Evolutionary conservation across 305 asterid species (phyloP), one percentile per base, ranked within the genome.

Genomic region (Rubia peregrina): DNA sequence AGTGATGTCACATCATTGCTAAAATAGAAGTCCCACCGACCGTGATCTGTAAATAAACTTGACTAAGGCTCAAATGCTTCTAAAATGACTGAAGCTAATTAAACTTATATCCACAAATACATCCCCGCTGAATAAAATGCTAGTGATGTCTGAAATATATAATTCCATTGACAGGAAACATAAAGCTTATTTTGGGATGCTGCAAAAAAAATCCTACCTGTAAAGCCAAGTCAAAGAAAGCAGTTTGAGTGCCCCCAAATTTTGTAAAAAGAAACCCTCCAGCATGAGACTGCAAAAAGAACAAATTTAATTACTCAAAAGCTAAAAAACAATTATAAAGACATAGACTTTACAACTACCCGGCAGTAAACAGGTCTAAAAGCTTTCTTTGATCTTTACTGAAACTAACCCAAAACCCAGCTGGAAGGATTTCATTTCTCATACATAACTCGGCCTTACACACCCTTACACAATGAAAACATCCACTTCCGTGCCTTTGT

Each of bases 171-270:
- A 69, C 61, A 38, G 17, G 30, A 42, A 59, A 56, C 56, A 30
- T 51, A 69, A 61, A 17, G 13, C 44, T 7, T 43, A 24, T 40
- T 22, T 22, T 13, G 67, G n/a, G 13, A 26, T 55, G 8, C 26
- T 33, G 56, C 19, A 5, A 30, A 63, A 14, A 53, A 6, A 26
- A 11, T 41, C 87, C 36, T 76, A 83, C 87, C 72, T 84, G 87
- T 56, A 83, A 83, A 22, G 87, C 83, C 75, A 83, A 75, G 65
- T 83, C 87, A 73, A 83, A 79, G 72, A 83, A 65, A 61, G 87
- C 83, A 41, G 87, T 80, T 65, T 83, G 87, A 61, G 81, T 78
- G 82, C 83, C 71, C 57, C 84, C 87, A 46, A 80, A 78, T 78
- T 80, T 83, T 57, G 75, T 69, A 62, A 80, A 80, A 64, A 81